Evolutionary conservation across 2,329 filamentous ascomycete species (phyloP).

Genomic region (Alternaria rosae): DNA sequence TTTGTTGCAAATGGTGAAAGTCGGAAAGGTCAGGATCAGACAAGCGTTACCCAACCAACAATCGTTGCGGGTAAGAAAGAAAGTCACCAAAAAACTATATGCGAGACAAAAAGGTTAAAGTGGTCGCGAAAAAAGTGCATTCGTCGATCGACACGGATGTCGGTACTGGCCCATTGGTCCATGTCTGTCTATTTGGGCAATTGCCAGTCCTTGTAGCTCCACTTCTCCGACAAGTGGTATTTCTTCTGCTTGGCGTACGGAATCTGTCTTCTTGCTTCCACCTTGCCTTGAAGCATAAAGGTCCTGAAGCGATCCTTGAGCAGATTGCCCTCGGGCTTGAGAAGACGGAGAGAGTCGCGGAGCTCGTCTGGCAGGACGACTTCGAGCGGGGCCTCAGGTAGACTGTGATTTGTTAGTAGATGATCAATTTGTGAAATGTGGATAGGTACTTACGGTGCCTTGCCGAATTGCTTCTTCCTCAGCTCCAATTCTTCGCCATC

Average conservation of each 20-base stretch:
- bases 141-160: not conserved
- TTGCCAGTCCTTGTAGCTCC: conserved; percentile 94
- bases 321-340: conserved; percentile 93
- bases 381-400: conserved; percentile 71
- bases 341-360: conserved; percentile 57
- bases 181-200: conserved; percentile 44
- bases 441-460: conserved; percentile 57
- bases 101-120: not conserved
- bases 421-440: too few relatives aligned
- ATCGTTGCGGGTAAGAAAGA: not conserved
- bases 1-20: not conserved
- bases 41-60: not conserved
- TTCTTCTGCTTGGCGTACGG: conserved; percentile 83
- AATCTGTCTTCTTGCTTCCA: conserved; percentile 82
- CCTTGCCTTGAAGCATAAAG: conserved; percentile 84
- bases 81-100: not conserved
- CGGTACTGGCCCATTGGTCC: not conserved
- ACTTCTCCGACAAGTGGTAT: conserved; percentile 89
- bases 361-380: conserved; percentile 60
- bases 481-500: conserved; percentile 57
- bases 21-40: not conserved
- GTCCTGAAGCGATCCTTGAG: conserved; percentile 91
- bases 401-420: conserved; percentile 49
- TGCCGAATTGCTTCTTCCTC: conserved; percentile 75
- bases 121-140: not conserved